These are phyloP conservation scores for Hypsizygus marmoreus DNA, from an alignment of 768 basidiomycete genomes.

Conservation along the genomic window DNA sequence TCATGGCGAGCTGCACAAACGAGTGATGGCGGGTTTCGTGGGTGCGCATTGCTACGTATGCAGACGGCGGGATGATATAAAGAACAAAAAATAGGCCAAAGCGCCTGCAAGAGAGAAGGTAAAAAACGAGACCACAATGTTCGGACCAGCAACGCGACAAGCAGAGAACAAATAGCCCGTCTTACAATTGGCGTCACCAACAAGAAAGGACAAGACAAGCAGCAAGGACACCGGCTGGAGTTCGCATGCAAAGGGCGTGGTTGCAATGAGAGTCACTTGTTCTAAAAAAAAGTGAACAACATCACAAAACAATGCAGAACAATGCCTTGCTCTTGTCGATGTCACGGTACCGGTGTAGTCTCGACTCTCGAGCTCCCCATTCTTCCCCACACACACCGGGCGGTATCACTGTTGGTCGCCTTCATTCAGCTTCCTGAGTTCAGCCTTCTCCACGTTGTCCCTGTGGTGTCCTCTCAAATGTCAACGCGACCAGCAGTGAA, in stretches of 20 bases:
- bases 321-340: too few species aligned
- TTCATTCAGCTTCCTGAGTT: too few species aligned
- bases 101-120: slow-evolving; percentile 7
- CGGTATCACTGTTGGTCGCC: too few species aligned
- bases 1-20: slow-evolving; percentile 22
- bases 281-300: too few species aligned
- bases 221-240: slow-evolving; percentile 16
- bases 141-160: slow-evolving; percentile 12
- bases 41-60: slow-evolving; percentile 16
- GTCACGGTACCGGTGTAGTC: too few species aligned
- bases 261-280: slow-evolving; percentile 4
- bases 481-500: too few species aligned
- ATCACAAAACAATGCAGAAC: too few species aligned
- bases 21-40: slow-evolving; percentile 19
- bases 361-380: too few species aligned
- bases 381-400: too few species aligned
- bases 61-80: slow-evolving; percentile 13
- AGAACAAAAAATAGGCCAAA: slow-evolving; percentile 19
- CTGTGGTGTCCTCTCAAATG: too few species aligned
- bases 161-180: slow-evolving; percentile 14
- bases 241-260: slow-evolving; percentile 14
- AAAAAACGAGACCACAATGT: slow-evolving; percentile 2
- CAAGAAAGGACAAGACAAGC: slow-evolving; percentile 15
- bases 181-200: slow-evolving; percentile 12
- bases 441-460: too few species aligned